Evolutionary conservation across 2,329 filamentous ascomycete genomes (phyloP), one percentile per base, ranked within the genome.

Genomic region (Emergomyces africanus): DNA sequence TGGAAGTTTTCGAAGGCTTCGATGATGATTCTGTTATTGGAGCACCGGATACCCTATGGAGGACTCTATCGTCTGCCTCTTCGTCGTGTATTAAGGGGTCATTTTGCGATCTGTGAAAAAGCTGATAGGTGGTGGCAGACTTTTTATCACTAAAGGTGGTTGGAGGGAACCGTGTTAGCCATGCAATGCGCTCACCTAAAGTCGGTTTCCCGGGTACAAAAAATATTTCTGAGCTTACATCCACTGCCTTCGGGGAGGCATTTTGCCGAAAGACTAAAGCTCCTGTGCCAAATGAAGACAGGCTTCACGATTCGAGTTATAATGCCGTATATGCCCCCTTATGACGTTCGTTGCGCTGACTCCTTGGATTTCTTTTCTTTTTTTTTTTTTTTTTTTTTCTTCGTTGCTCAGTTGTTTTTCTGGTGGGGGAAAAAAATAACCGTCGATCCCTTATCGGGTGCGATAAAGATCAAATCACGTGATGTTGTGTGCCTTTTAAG

Each of bases 81-180:
- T 87, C 82, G 78, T 99, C 91, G 81, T 99, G 88, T 72, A 99
- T 96, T 68, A 92, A 84, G 53, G 95, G 94, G 74, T 99, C 94
- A 83, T 96, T 90, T 76, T 99, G 95, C 39, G 92, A 89, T 69
- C 94, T 94, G 57, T 64, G 62, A 44, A 65, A 64, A 15, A 65
- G 61, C 48, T 64, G 64, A 41, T 63, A 64, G 59, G 51, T 65
- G 37, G 63, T 63, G 14, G 64, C 62, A 28, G 53, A 61, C 46
- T 64, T 65, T 59, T 65, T 65, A 54, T 65, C 61, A 57, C 63
- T 65, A 23, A 8, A n/a, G 42, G 25, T 15, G 25, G 18, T n/a
- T n/a, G 54, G 20, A 37, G 49, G n/a, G 23, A 33, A 25, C 15
- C 41, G 30, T 46, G 54, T 56, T 56, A 56, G 39, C 54, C 35